phyloP scores from a whole-genome alignment of 768 basidiomycete genomes.

The Lactarius indigo region DNA sequence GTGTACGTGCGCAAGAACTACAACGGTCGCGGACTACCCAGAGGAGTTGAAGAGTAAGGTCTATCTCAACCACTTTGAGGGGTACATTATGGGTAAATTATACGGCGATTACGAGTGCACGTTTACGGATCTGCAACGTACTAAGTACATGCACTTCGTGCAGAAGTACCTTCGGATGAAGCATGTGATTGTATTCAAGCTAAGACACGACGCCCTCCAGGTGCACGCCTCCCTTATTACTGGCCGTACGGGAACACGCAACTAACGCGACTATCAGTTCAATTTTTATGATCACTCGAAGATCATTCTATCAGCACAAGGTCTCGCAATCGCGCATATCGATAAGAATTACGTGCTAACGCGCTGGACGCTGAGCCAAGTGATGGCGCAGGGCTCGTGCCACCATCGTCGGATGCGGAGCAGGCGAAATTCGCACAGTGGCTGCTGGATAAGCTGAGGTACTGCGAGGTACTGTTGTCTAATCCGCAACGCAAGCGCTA shows the following conservation, averaged over 20 bases:
- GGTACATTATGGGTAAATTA: conserved; percentile 93
- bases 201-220: conserved; percentile 95
- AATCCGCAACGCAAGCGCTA: conserved; percentile 58
- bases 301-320: conserved; percentile 79
- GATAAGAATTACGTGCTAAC: conserved; percentile 83
- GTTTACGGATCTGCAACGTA: conserved; percentile 62
- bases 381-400: conserved; percentile 54
- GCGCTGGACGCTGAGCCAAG: conserved; percentile 64
- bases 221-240: conserved; percentile 39
- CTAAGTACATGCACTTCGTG: conserved; percentile 91
- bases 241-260: conserved; percentile 6
- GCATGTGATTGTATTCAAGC: conserved; percentile 92
- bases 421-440: conserved; percentile 58
- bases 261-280: conserved; percentile 54
- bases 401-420: conserved; percentile 45
- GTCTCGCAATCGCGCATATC: conserved; percentile 80
- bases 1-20: conserved; percentile 71
- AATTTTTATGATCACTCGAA: conserved; percentile 99
- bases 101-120: conserved; percentile 84
- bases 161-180: conserved; percentile 96
- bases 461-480: conserved; percentile 79
- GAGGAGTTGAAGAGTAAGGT: conserved; percentile 85
- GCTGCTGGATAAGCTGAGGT: conserved; percentile 77
- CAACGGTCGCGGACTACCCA: conserved; percentile 65
- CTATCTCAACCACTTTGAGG: conserved; percentile 90